Evolutionary conservation across 2,329 filamentous ascomycete genomes (phyloP), one percentile per base, ranked within the genome.

Genomic region (Sarocladiaceae sp.): DNA sequence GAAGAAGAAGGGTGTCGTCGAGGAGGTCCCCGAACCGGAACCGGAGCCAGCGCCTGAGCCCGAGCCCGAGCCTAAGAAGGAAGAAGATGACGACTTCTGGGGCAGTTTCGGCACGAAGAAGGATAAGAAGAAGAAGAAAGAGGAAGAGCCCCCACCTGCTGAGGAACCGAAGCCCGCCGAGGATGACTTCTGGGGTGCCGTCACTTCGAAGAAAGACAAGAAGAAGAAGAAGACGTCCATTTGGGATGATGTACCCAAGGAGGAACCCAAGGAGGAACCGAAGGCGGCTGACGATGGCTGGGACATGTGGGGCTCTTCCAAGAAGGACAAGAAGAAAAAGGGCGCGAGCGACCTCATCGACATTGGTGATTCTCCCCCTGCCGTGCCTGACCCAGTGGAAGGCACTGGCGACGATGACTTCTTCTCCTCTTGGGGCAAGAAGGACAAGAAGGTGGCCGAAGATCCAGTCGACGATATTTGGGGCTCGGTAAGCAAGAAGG

Each of bases 371-470:
- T 48, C 51, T 23, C 56, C 56, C 33, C 51, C 53, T 27, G 51
- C 53, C 33, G 61, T 46, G 10, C 56, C 59, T 10, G 60, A 58
- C 31, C 47, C 60, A 48, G 52, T 56, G 12, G 58, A 61, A 39
- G 50, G 62, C 41, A 55, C 62, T 27, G 61, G 57, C 12, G 66
- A 67, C 33, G 72, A 76, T 44, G 74, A 74, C 46, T 76, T 77
- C 51, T 78, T 77, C 57, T 71, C 66, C 47, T 71, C 73, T 39
- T 80, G 77, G 68, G 73, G 72, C 24, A 76, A 70, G 43, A 64
- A 68, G 10, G 77, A 77, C 54, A 78, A 77, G 49, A 56, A 66
- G 47, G 63, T 64, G 32, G 57, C 61, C 29, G 61, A 57, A 13
- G 66, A 67, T 31, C 57, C 61, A n/a, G n/a, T 48, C 48, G 52